Conservation (phyloP, 2,329 filamentous ascomycete genomes). For the Ophiognomonia clavigignenti-juglandacearum region DNA sequence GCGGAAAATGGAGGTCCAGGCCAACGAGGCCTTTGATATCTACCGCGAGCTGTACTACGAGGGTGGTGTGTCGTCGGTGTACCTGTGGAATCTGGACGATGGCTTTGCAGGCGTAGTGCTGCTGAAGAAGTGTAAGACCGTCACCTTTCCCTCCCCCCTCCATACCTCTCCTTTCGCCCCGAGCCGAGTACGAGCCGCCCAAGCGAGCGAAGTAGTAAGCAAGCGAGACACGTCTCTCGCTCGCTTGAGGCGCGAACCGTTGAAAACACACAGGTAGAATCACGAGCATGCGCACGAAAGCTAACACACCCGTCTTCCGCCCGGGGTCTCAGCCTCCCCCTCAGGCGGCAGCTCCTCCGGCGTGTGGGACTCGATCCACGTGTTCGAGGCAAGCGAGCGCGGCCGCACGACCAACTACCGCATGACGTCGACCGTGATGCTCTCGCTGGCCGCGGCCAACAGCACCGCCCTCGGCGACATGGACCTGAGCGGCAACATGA, state of each 20-base stretch:
- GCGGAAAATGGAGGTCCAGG: conserved; percentile 86
- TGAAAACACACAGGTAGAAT: too few species aligned
- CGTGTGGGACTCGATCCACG: conserved; percentile 97
- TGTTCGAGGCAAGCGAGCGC: conserved; percentile 93
- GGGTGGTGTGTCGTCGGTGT: conserved; percentile 91
- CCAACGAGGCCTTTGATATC: conserved; percentile 95
- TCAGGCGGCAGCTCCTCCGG: conserved; percentile 61
- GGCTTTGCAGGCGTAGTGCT: conserved; percentile 95
- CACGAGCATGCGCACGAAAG: too few species aligned
- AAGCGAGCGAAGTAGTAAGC: neutral
- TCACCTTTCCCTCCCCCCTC: neutral
- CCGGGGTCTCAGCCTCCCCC: conserved; percentile 50
- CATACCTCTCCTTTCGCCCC: neutral
- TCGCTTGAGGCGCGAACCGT: too few species aligned
- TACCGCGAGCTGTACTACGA: conserved; percentile 97
- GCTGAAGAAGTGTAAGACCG: conserved; percentile 76
- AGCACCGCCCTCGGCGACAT: conserved; percentile 62
- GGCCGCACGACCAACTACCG: conserved; percentile 94
- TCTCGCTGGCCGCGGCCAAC: conserved; percentile 70
- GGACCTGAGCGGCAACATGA: conserved; percentile 97
- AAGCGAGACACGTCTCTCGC: conserved; percentile 4
- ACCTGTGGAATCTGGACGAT: conserved; percentile 97
- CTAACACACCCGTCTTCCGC: neutral
- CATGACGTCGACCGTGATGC: conserved; percentile 92
- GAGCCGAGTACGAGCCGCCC: neutral